Conservation (phyloP, 2,329 filamentous ascomycete genomes). For the Gyromitra esculenta region DNA sequence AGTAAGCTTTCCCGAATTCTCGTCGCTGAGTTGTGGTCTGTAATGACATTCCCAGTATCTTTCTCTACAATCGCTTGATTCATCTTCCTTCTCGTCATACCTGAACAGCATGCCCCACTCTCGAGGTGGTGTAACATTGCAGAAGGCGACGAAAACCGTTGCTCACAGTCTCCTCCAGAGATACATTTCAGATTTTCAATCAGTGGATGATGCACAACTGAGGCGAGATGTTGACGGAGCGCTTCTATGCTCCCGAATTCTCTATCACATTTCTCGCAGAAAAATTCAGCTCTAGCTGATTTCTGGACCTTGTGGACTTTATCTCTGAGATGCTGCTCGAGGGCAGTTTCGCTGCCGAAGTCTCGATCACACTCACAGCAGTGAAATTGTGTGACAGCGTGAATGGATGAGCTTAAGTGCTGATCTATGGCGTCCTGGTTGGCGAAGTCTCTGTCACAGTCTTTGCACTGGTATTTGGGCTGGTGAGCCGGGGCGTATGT, state of each 20-base stretch:
- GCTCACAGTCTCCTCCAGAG: not conserved
- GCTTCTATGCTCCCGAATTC: not conserved
- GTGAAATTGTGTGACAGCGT: not conserved
- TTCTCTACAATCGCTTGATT: conserved; percentile 9
- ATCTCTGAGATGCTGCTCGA: conserved; percentile 11
- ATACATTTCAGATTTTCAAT: conserved; percentile 24
- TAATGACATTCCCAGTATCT: conserved; percentile 18
- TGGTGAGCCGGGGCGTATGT: not conserved
- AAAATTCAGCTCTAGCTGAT: not conserved
- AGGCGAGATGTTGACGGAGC: conserved; percentile 12
- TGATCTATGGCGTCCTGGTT: not conserved
- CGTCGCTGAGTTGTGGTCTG: not conserved
- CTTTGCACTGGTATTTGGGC: too few species aligned
- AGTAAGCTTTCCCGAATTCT: not conserved
- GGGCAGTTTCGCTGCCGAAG: not conserved
- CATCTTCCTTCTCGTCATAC: conserved; percentile 1
- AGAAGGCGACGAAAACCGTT: conserved; percentile 11
- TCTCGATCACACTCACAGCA: not conserved
- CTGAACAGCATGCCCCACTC: conserved; percentile 27
- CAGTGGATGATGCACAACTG: not conserved
- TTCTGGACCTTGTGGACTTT: not conserved
- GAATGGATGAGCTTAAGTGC: not conserved
- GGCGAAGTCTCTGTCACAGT: too few species aligned
- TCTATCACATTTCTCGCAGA: conserved; percentile 1
- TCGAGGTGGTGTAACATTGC: conserved; percentile 30